Percentiles rank a stretch among this genome's conserved stretches.
These are phyloP conservation scores for Orbilia ellipsospora DNA, from an alignment of 2,329 filamentous ascomycete species.

Conservation along the genomic window DNA sequence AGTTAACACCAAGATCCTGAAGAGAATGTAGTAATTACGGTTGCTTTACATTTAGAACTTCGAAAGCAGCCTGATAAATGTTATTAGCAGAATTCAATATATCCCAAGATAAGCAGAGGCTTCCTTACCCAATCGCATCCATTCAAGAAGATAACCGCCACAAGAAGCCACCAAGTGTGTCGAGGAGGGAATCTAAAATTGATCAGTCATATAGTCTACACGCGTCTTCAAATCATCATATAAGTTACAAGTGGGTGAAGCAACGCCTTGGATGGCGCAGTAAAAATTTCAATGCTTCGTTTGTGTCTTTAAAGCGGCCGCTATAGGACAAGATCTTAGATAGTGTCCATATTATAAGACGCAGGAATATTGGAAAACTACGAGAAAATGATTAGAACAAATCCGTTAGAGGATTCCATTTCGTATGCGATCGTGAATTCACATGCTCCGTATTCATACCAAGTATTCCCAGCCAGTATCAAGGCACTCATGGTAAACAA, in stretches of 20 bases:
- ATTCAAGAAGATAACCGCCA: conserved; percentile 66
- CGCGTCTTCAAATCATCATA: not conserved
- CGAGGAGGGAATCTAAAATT: conserved; percentile 64
- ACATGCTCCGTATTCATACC: conserved; percentile 60
- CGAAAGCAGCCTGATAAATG: conserved; percentile 56
- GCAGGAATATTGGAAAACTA: conserved; percentile 67
- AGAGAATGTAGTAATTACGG: not conserved
- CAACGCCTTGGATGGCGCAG: conserved; percentile 69
- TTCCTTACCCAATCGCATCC: conserved; percentile 63
- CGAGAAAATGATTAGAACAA: not conserved
- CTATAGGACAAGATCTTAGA: conserved; percentile 62
- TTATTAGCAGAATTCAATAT: not conserved
- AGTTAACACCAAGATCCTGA: not conserved
- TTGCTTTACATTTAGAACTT: conserved; percentile 62
- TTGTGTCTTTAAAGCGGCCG: conserved; percentile 60
- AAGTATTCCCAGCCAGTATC: conserved; percentile 61
- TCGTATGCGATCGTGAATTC: not conserved
- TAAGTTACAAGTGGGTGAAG: conserved; percentile 66
- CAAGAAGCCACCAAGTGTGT: conserved; percentile 68
- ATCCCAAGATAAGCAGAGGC: not conserved
- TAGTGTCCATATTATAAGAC: conserved; percentile 68
- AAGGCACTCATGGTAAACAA: conserved; percentile 56
- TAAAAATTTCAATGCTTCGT: conserved; percentile 64
- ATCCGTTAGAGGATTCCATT: not conserved
- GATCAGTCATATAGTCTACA: conserved; percentile 5